Conservation (phyloP, 2,329 filamentous ascomycete species). For the Colletotrichum aenigma region DNA sequence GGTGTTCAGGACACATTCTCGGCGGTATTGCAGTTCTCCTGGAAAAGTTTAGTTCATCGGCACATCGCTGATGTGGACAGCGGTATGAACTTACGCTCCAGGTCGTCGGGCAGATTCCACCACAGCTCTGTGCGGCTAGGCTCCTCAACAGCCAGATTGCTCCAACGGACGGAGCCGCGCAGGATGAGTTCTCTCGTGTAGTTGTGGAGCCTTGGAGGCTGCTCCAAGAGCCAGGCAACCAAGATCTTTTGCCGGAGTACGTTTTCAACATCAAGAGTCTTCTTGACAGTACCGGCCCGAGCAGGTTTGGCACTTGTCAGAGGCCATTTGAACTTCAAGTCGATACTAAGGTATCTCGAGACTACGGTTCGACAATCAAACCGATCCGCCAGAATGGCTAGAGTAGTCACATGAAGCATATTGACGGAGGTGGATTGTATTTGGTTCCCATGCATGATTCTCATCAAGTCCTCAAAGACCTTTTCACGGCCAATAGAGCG, state of each 20-base stretch:
- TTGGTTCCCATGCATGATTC: conserved; percentile 64
- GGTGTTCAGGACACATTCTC: conserved; percentile 70
- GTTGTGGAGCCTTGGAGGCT: conserved; percentile 62
- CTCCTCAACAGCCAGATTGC: conserved; percentile 38
- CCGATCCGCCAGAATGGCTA: conserved; percentile 74
- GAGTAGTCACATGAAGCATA: conserved; percentile 67
- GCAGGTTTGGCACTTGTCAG: conserved; percentile 41
- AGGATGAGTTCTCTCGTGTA: conserved; percentile 70
- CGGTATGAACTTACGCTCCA: conserved; percentile 61
- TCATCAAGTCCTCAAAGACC: conserved; percentile 70
- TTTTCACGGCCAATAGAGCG: conserved; percentile 62
- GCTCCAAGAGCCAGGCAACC: conserved; percentile 68
- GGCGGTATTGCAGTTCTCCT: conserved; percentile 71
- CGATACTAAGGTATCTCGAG: conserved; percentile 53
- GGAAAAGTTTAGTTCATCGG: not conserved
- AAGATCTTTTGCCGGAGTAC: conserved; percentile 72
- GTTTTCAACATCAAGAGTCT: conserved; percentile 62
- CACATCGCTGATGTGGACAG: not conserved
- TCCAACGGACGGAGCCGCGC: conserved; percentile 67
- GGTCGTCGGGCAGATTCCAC: conserved; percentile 73
- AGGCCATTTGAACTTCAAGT: conserved; percentile 61
- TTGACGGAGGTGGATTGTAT: conserved; percentile 45
- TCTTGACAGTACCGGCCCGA: conserved; percentile 36
- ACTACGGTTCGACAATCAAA: conserved; percentile 69
- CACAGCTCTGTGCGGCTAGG: conserved; percentile 52